These are phyloP conservation scores for Tetrahymena malaccensis DNA, from an alignment of 73 alveolate species.

Conservation along the genomic window DNA sequence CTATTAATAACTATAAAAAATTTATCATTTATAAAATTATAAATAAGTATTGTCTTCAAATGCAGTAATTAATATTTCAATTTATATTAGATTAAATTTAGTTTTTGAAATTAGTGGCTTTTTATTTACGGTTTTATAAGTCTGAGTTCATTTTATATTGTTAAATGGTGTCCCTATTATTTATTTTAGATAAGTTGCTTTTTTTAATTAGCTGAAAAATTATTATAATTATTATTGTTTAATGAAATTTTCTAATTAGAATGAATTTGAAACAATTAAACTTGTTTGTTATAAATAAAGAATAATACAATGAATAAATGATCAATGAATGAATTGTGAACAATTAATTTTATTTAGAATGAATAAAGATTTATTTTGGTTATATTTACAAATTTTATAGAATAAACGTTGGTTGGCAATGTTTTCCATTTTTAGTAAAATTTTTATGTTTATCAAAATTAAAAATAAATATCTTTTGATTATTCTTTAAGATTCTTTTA, in stretches of 20 bases:
- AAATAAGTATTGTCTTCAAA: not conserved
- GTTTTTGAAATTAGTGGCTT: not conserved
- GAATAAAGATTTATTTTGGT: not conserved
- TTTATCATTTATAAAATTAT: not conserved
- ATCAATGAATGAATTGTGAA: not conserved
- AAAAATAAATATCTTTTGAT: not conserved
- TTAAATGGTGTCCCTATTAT: not conserved
- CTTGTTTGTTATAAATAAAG: not conserved
- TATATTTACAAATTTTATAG: not conserved
- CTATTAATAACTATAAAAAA: constrained; percentile 12
- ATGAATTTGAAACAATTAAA: not conserved
- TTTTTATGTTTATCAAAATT: not conserved
- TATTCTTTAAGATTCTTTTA: not conserved
- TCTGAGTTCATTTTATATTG: not conserved
- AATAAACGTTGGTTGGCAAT: not conserved
- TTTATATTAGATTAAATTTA: not conserved
- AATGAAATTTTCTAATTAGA: not conserved
- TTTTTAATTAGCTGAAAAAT: not conserved
- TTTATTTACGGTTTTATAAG: not conserved
- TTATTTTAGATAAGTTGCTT: not conserved
- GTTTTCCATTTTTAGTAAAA: no score
- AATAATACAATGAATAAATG: not conserved
- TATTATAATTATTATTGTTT: not conserved
- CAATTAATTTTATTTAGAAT: not conserved
- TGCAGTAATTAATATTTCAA: not conserved